Evolutionary conservation across 768 basidiomycete genomes (phyloP), one percentile per base, ranked within the genome.

Genomic region (Pseudohyphozyma bogoriensis): DNA sequence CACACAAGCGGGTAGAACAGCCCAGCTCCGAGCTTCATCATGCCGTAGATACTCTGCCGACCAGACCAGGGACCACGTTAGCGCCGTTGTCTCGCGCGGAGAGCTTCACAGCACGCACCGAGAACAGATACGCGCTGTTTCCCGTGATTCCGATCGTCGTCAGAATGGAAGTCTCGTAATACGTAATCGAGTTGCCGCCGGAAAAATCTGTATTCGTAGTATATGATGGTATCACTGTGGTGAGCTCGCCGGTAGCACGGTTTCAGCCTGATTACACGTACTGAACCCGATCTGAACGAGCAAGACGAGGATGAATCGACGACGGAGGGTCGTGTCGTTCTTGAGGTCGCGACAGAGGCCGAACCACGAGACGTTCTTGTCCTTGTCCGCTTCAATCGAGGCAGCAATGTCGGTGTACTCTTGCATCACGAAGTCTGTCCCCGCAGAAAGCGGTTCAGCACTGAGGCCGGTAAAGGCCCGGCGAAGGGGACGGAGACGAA

Each of bases 171-270:
- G 50, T 51, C 31, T 62, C 56, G 28, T 62, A 62, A 33, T 62
- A 62, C 4, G 61, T 62, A 31, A 62, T 62, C n/a, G 56, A 58
- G 51, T 62, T n/a, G n/a, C n/a, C n/a, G n/a, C n/a, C n/a, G n/a
- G n/a, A n/a, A n/a, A n/a, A n/a, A n/a, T n/a, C n/a, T n/a, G n/a
- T n/a, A n/a, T n/a, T n/a, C n/a, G n/a, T n/a, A n/a, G n/a, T n/a
- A n/a, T n/a, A n/a, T n/a, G n/a, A n/a, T n/a, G n/a, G n/a, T n/a
- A n/a, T n/a, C n/a, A n/a, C n/a, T n/a, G n/a, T n/a, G n/a, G n/a
- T n/a, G n/a, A n/a, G n/a, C n/a, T n/a, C n/a, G n/a, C n/a, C n/a
- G n/a, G n/a, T n/a, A n/a, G n/a, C n/a, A n/a, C n/a, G n/a, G n/a
- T n/a, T n/a, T n/a, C n/a, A n/a, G n/a, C n/a, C n/a, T n/a, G n/a